Evolutionary conservation across 108 stramenopile genomes (phyloP), one percentile per base, ranked within the genome.

Genomic region (Skeletonema potamos): DNA sequence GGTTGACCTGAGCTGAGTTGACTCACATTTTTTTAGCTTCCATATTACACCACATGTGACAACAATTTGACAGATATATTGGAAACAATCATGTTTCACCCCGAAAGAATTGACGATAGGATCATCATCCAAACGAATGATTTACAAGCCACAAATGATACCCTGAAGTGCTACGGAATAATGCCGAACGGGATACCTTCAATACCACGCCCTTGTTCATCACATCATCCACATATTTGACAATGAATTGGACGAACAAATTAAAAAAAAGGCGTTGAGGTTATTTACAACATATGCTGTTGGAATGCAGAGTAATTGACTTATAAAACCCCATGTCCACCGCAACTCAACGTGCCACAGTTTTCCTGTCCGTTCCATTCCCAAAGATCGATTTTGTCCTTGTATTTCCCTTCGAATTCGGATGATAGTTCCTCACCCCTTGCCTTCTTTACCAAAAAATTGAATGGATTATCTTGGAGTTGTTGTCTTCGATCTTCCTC

Each of bases 271-370:
- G n/a, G n/a, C n/a, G n/a, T n/a, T n/a, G n/a, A n/a, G n/a, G n/a
- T n/a, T n/a, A n/a, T n/a, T n/a, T n/a, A 80, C 63, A 6, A 78
- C 46, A 61, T 88, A 88, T 2, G 84, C 85, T 26, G 82, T 55
- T 0, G 87, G 87, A 2, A 86, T 62, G 46, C 72, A 74, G 7
- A 89, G 30, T 17, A 84, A 64, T 27, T 85, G 84, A 11, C 69
- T 77, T 20, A 83, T 41, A 4, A 84, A 84, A 55, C n/a, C 70
- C 54, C 73, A 72, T 72, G 43, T 88, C 84, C 5, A 73, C 48
- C n/a, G 62, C 58, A 22, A 88, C 83, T 57, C 81, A 65, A 24
- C 68, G 44, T 20, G 64, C 32, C 12, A 81, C 76, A 15, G 66
- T 58, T 4, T 46, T 24, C 58, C 51, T 30, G 13, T 75, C 63